Base-by-base conservation (phyloP, 2,329 filamentous ascomycete genomes). In the Epichloe coenophiala region DNA sequence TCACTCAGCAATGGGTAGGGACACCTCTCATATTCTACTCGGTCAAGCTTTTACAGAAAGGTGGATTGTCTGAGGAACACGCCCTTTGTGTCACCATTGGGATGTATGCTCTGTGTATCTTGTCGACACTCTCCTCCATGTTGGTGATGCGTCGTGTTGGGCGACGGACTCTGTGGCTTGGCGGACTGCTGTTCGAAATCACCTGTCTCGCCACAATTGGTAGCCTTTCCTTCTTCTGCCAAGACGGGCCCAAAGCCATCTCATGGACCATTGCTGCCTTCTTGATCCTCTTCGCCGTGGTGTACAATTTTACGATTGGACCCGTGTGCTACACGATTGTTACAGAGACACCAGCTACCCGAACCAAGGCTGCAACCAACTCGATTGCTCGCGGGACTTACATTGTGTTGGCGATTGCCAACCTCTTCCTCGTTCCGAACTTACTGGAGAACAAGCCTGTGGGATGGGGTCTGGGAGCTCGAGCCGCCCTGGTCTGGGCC, bases 21-120 rank as follows among this genome's bases (percentile, higher is more conserved):
- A 72, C 73, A 50, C 70, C 72, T 2, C 74, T 78, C 58, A 74
- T 74, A 23, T 69, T 70, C 48, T 78, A 75, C 57, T 74, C 72
- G 2, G 73, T 73, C 9, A 76, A 77, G 56, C 63, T 69, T 51
- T 72, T 77, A 51, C 63, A 74, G 52, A 72, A 76, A 58, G 74
- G 71, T 3, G 74, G 74, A 7, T 60, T 77, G 23, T 55, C 55
- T 4, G 57, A 64, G 13, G 59, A 56, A 8, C 64, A 66, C 33
- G 64, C 74, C 1, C 75, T 73, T 50, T 63, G 66, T 35, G 72
- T 77, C 51, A 69, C 71, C 3, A 63, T 76, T 55, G 72, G 65
- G 2, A 62, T 66, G 46, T 57, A 56, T 45, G 51, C 39, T 5
- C 64, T 75, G 37, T 72, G 69, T 50, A 69, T 72, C 51, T 55